Evolutionary conservation across 192 early-diverging fungal genomes (phyloP).

Genomic region (Umbelopsis ramanniana): DNA sequence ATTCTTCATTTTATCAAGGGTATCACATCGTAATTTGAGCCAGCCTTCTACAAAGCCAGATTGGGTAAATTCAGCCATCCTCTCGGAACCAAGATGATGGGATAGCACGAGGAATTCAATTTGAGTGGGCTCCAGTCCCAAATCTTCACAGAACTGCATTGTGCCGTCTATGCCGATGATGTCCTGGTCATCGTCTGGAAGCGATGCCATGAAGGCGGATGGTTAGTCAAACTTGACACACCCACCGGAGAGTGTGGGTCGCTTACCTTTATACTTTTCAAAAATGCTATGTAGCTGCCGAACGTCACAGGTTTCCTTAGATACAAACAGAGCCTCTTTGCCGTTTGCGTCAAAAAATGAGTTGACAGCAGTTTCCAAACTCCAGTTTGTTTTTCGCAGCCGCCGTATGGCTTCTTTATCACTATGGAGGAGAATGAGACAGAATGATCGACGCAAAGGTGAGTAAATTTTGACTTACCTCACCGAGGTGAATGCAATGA

Average conservation of each 20-base stretch:
- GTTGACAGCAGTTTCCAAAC: slow-evolving; percentile 69
- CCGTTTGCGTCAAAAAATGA: slow-evolving; percentile 49
- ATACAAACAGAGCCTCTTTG: background rate
- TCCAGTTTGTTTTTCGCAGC: slow-evolving; percentile 67
- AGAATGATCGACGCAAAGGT: slow-evolving; percentile 16
- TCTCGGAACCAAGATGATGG: slow-evolving; percentile 66
- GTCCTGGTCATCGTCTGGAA: slow-evolving; percentile 62
- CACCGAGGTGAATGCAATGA: slow-evolving; percentile 47
- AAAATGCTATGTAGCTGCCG: slow-evolving; percentile 63
- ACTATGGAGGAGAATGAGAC: slow-evolving; percentile 41
- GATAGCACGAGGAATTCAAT: slow-evolving; percentile 75
- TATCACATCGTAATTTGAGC: slow-evolving; percentile 69
- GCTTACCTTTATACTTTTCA: slow-evolving; percentile 80
- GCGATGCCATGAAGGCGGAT: background rate
- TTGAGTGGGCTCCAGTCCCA: slow-evolving; percentile 75
- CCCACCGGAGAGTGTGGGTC: no score
- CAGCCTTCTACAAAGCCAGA: slow-evolving; percentile 77
- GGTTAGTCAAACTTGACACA: background rate
- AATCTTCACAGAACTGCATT: slow-evolving; percentile 66
- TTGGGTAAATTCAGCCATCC: slow-evolving; percentile 76
- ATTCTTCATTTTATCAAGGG: slow-evolving; percentile 65
- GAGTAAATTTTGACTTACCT: slow-evolving; percentile 34
- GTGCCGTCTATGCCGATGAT: slow-evolving; percentile 76
- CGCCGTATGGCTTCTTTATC: slow-evolving; percentile 55
- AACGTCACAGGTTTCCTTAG: slow-evolving; percentile 26